Conservation (phyloP, 2,329 filamentous ascomycete genomes). For the Curvularia spicifera region DNA sequence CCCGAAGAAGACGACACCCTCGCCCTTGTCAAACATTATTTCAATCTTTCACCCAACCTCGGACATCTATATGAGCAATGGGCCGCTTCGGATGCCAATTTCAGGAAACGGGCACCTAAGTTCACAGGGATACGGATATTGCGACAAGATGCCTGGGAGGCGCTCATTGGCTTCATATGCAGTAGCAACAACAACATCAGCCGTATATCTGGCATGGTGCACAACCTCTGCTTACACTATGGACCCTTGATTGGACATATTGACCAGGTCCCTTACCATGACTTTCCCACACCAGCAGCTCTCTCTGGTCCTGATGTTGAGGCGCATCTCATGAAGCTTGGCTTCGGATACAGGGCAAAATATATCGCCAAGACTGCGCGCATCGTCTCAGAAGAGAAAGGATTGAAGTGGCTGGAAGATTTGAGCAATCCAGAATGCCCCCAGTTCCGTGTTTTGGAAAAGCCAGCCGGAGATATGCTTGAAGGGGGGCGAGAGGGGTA, state of each 20-base stretch:
- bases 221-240: constrained; percentile 88
- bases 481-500: constrained; percentile 69
- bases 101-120: constrained; percentile 81
- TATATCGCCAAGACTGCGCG: constrained; percentile 88
- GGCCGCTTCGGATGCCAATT: constrained; percentile 85
- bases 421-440: constrained; percentile 79
- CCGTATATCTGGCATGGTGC: constrained; percentile 94
- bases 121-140: constrained; percentile 93
- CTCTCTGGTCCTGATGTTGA: constrained; percentile 81
- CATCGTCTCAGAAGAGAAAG: constrained; percentile 72
- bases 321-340: constrained; percentile 76
- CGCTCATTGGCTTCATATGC: constrained; percentile 92
- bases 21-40: constrained; percentile 78
- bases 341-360: constrained; percentile 93
- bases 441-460: constrained; percentile 58
- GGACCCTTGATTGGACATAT: constrained; percentile 76
- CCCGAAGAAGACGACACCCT: constrained; percentile 71
- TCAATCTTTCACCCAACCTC: constrained; percentile 83
- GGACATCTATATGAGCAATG: constrained; percentile 81
- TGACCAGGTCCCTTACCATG: constrained; percentile 76
- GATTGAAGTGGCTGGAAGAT: constrained; percentile 73
- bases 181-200: constrained; percentile 99
- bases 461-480: constrained; percentile 56
- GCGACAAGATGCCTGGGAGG: constrained; percentile 95
- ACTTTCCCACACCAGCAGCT: constrained; percentile 79